Evolutionary conservation across 2,329 filamentous ascomycete genomes (phyloP).

Genomic region (Monosporascus cannonballus): DNA sequence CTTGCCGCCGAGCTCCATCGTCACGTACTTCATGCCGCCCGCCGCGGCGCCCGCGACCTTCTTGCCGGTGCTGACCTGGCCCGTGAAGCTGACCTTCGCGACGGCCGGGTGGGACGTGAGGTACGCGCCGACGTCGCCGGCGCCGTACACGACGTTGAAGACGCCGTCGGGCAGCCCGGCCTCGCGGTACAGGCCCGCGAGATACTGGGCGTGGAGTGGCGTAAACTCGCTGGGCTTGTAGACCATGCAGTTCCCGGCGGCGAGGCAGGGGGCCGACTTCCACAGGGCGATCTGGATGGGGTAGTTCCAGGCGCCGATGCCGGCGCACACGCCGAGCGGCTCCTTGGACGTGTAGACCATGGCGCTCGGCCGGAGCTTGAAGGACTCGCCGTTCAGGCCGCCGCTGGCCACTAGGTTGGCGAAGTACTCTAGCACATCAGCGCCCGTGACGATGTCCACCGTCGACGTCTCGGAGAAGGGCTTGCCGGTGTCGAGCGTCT

Average conservation of each 20-base stretch:
- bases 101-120: slow-evolving; percentile 67
- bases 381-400: slow-evolving; percentile 74
- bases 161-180: slow-evolving; percentile 76
- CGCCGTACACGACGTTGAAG: slow-evolving; percentile 82
- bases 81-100: slow-evolving; percentile 85
- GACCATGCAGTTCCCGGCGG: slow-evolving; percentile 83
- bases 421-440: slow-evolving; percentile 82
- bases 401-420: slow-evolving; percentile 72
- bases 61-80: slow-evolving; percentile 75
- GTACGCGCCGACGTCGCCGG: slow-evolving; percentile 69
- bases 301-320: slow-evolving; percentile 90
- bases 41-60: slow-evolving; percentile 75
- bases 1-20: slow-evolving; percentile 89
- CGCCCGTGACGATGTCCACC: slow-evolving; percentile 77
- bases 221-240: slow-evolving; percentile 89
- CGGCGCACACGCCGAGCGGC: slow-evolving; percentile 75
- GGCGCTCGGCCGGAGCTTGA: slow-evolving; percentile 66
- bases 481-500: slow-evolving; percentile 84
- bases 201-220: slow-evolving; percentile 69
- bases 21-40: slow-evolving; percentile 80
- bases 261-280: slow-evolving; percentile 82
- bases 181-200: slow-evolving; percentile 71
- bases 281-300: slow-evolving; percentile 85
- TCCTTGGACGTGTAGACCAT: slow-evolving; percentile 82
- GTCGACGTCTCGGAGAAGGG: slow-evolving; percentile 77